These are phyloP conservation scores for Trichoderma aggressivum DNA, from an alignment of 2,329 filamentous ascomycete genomes.

Conservation along the genomic window DNA sequence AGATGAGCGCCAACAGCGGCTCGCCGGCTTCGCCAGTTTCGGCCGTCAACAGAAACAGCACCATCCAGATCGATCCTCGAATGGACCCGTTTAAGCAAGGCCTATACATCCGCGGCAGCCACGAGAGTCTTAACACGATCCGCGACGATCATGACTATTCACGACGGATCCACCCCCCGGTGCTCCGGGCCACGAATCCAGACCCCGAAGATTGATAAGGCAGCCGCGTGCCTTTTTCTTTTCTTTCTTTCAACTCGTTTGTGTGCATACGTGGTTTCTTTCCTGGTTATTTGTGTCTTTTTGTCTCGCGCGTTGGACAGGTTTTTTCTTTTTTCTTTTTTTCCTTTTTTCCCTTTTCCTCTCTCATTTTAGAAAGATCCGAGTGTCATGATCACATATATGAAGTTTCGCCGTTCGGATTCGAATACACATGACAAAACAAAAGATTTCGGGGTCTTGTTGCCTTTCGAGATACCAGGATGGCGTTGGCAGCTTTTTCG, in stretches of 20 bases:
- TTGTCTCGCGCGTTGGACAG: constrained; percentile 10
- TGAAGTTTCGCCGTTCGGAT: constrained; percentile 28
- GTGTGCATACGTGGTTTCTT: constrained; percentile 3
- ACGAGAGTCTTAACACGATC: constrained; percentile 61
- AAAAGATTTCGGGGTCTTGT: constrained; percentile 25
- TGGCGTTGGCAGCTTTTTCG: constrained; percentile 34
- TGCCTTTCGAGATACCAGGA: constrained; percentile 40
- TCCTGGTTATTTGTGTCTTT: background rate
- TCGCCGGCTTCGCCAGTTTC: constrained; percentile 34
- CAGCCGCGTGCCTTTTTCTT: background rate
- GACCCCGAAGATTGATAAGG: constrained; percentile 41
- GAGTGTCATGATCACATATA: constrained; percentile 35
- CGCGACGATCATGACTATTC: constrained; percentile 66
- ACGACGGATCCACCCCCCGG: constrained; percentile 53
- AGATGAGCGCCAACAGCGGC: constrained; percentile 37
- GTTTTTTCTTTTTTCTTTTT: background rate
- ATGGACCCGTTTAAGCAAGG: constrained; percentile 59
- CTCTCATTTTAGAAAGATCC: constrained; percentile 22
- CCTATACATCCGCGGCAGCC: constrained; percentile 56
- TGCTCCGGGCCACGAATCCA: constrained; percentile 62
- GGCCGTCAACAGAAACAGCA: constrained; percentile 49
- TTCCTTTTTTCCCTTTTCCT: background rate
- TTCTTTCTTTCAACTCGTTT: background rate
- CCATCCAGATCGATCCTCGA: constrained; percentile 58
- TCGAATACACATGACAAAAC: constrained; percentile 19